These are phyloP conservation scores for Fraxinus greggii DNA, from an alignment of 305 asterid species.

Conservation along the genomic window DNA sequence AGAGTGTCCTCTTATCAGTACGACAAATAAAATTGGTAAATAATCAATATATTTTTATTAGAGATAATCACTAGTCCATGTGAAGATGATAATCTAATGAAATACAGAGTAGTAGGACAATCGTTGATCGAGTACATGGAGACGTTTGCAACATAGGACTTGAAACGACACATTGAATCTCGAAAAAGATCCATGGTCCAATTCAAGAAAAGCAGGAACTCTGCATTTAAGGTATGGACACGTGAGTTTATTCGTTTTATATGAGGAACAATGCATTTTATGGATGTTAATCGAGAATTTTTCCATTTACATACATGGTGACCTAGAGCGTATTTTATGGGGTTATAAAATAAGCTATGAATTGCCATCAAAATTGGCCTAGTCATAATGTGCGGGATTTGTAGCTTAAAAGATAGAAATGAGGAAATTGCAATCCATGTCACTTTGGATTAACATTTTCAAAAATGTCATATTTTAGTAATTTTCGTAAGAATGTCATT, in stretches of 20 bases:
- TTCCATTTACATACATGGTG: background rate
- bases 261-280: background rate
- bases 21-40: background rate
- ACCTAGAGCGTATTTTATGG: background rate
- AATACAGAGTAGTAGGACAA: background rate
- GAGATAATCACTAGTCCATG: background rate
- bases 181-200: background rate
- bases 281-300: background rate
- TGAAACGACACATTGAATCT: background rate
- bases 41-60: no score
- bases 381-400: background rate
- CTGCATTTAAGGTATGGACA: background rate
- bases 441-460: no score
- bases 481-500: no score
- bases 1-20: background rate
- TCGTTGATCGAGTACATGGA: background rate
- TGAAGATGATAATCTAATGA: background rate
- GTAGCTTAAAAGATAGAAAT: background rate
- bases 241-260: background rate
- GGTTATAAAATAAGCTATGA: background rate
- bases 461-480: no score
- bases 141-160: background rate
- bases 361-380: background rate
- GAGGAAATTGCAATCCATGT: no score
- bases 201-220: no score